phyloP scores from a whole-genome alignment of 352 stramenopile genomes.

The Globisporangium lucens region DNA sequence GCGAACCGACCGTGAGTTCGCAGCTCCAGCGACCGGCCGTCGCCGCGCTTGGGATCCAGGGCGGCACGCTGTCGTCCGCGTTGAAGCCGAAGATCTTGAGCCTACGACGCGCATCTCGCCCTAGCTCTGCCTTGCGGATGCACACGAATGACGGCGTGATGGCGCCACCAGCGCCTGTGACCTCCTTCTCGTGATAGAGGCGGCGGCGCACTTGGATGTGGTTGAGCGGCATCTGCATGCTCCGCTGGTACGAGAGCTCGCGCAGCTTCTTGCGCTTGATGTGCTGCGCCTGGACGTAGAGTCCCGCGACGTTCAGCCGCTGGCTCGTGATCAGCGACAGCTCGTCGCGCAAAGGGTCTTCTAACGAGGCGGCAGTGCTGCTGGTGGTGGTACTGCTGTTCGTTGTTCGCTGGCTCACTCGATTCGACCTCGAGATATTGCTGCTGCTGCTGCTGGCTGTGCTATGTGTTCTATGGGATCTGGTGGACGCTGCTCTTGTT shows the following conservation, averaged over 20 bases:
- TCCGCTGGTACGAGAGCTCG: conserved; percentile 1
- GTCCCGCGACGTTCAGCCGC: conserved; percentile 9
- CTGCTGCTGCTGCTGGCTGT: background rate
- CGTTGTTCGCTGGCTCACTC: background rate
- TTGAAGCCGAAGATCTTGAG: conserved; percentile 13
- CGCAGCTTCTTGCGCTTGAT: conserved; percentile 6
- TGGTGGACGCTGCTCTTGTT: background rate
- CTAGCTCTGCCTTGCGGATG: conserved; percentile 12
- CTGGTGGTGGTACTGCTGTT: background rate
- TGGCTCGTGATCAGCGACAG: conserved; percentile 11
- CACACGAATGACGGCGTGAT: conserved; percentile 8
- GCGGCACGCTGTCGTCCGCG: conserved; percentile 17
- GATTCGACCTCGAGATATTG: background rate
- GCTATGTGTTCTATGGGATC: background rate
- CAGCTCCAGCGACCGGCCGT: conserved; percentile 16
- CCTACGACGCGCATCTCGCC: background rate
- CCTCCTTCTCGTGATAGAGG: background rate
- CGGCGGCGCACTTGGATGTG: conserved; percentile 13
- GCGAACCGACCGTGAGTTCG: conserved; percentile 11
- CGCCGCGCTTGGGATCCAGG: conserved; percentile 5
- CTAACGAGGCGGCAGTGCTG: background rate
- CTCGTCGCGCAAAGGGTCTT: conserved; percentile 1
- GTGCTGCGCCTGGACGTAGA: conserved; percentile 6
- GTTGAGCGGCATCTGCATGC: conserved; percentile 11
- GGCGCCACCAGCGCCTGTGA: background rate